Evolutionary conservation across 2,329 filamentous ascomycete species (phyloP).

Genomic region (Calonectria naviculata): DNA sequence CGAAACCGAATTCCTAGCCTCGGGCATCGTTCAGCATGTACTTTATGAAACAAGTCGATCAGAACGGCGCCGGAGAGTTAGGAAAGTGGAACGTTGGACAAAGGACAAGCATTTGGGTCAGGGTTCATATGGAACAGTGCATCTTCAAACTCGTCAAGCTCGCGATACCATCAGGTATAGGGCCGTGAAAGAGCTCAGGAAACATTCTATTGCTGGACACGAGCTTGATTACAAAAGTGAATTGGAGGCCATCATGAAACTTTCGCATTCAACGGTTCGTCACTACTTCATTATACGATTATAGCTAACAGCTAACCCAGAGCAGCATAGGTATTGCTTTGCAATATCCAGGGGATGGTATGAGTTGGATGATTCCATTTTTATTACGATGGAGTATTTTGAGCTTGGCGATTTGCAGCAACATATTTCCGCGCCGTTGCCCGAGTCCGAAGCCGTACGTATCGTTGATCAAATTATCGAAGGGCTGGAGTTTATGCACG

Average conservation of each 20-base stretch:
- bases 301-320: neutral
- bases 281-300: neutral
- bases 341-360: neutral
- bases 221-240: neutral
- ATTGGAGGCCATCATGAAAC: slow-evolving; percentile 3
- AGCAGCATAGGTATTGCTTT: neutral
- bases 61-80: neutral
- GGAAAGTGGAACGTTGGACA: neutral
- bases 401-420: neutral
- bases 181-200: neutral
- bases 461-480: neutral
- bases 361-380: neutral
- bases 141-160: neutral
- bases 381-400: slow-evolving; percentile 6
- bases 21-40: neutral
- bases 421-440: neutral
- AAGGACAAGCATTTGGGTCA: neutral
- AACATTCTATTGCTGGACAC: neutral
- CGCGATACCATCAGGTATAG: neutral
- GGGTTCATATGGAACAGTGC: neutral
- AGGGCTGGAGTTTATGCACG: slow-evolving; percentile 1
- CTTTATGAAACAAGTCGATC: neutral
- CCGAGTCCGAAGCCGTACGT: neutral
- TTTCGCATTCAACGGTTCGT: slow-evolving; percentile 1
- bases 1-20: neutral